These are phyloP conservation scores for Penicillium capsulatum DNA, from an alignment of 2,329 filamentous ascomycete species.

Conservation along the genomic window DNA sequence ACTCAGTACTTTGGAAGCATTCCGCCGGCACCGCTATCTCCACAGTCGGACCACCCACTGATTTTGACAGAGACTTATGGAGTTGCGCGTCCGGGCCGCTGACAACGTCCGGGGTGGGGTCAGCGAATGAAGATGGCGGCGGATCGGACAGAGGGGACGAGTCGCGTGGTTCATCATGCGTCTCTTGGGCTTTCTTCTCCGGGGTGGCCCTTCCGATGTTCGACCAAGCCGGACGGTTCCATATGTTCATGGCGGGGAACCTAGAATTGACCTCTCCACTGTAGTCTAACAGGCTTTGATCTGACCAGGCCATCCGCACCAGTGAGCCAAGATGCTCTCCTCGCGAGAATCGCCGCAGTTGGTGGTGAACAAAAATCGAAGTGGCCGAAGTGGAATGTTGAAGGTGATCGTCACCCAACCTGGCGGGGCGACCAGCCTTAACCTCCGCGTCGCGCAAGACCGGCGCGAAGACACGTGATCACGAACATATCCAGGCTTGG, in stretches of 20 bases:
- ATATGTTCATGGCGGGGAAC: no score
- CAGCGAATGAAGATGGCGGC: conserved; percentile 27
- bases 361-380: neutral
- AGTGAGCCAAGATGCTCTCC: no score
- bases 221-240: no score
- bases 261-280: no score
- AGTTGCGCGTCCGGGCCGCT: conserved; percentile 12
- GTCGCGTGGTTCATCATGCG: conserved; percentile 1
- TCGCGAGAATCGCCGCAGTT: no score
- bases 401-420: neutral
- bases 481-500: neutral
- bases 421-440: no score
- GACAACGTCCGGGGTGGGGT: conserved; percentile 16
- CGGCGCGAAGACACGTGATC: conserved; percentile 20
- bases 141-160: conserved; percentile 20
- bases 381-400: neutral
- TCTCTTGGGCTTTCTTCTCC: neutral
- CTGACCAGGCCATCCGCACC: no score
- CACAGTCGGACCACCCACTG: neutral
- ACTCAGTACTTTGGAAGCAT: conserved; percentile 19
- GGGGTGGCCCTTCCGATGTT: neutral
- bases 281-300: no score
- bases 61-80: conserved; percentile 15
- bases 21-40: conserved; percentile 7
- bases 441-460: conserved; percentile 14